Base-by-base conservation (phyloP, 2,329 filamentous ascomycete species). In the Botryotinia globosa region DNA sequence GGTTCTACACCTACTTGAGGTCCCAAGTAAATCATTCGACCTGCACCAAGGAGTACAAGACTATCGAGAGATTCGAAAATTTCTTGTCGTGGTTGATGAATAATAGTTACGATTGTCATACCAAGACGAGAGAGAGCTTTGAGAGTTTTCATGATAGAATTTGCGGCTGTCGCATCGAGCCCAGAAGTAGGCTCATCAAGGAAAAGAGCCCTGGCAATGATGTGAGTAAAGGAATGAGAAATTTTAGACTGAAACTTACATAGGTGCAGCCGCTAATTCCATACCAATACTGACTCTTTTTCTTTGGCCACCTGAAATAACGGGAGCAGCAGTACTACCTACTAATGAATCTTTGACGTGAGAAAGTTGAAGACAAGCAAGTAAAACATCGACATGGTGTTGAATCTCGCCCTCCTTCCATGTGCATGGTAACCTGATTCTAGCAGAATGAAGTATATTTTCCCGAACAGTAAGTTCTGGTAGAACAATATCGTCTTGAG, bases 241-340 rank as follows among this genome's bases (percentile, higher is more conserved):
- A 39, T 0, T 1, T 32, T 14, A n/a, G 16, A 20, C 12, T 16
- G 12, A 59, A 51, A 61, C 70, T 51, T 59, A 69, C 76, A 87
- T 86, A 0, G 87, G 87, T 76, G 87, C 87, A 20, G 87, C 86
- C 0, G 85, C 87, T 4, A 88, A 80, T 74, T 89, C 87, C 16
- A 88, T 86, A 16, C 87, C 88, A 74, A 96, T 89, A 66, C 83
- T 86, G 14, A 90, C 88, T 80, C 89, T 84, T 78, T 90, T 90
- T 66, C 87, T 80, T 77, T 89, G 87, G 69, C 88, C 88, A 74
- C 89, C 89, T 42, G 85, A 88, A 8, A 91, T 88, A 45, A 89
- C 88, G 34, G 88, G 85, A 25, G 90, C 84, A 74, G 86, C 90
- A 65, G 90, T 87, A 76, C 89, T 84, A 48, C 86, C 86, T 12